Evolutionary conservation across 1,284 basidiomycete genomes (phyloP).

Genomic region (Puccinia triticina): DNA sequence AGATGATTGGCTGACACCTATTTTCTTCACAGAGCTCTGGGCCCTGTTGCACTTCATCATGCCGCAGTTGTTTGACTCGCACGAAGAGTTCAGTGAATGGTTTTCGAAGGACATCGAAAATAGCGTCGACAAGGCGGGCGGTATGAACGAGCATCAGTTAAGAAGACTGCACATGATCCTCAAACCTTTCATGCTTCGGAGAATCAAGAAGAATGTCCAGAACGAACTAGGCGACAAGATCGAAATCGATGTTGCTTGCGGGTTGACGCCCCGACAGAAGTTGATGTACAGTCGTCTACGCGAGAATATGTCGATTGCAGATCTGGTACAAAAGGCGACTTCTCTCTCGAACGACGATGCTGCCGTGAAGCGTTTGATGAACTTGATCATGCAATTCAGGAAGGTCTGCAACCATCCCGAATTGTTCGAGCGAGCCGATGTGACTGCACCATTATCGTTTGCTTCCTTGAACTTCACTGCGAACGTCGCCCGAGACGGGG

Average conservation of each 20-base stretch:
- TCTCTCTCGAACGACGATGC: constrained; percentile 80
- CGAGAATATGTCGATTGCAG: constrained; percentile 90
- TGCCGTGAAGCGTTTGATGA: constrained; percentile 92
- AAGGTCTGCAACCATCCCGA: constrained; percentile 99
- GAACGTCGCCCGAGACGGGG: constrained; percentile 80
- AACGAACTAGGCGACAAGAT: constrained; percentile 99
- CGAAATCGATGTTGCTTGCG: constrained; percentile 93
- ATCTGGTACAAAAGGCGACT: constrained; percentile 88
- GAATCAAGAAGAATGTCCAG: constrained; percentile 97
- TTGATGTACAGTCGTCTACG: constrained; percentile 87
- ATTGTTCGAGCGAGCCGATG: constrained; percentile 95
- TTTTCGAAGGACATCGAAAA: constrained; percentile 99
- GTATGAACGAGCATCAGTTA: constrained; percentile 92
- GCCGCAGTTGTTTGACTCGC: constrained; percentile 98
- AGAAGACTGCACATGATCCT: constrained; percentile 97
- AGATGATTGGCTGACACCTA: constrained; percentile 50
- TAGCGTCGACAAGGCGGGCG: constrained; percentile 83
- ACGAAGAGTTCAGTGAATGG: constrained; percentile 99
- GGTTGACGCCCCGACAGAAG: constrained; percentile 89
- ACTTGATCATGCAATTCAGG: constrained; percentile 99
- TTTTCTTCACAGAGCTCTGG: constrained; percentile 79
- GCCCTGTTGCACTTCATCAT: constrained; percentile 99
- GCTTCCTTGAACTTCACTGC: constrained; percentile 79
- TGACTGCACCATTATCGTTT: constrained; percentile 88
- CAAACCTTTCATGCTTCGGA: constrained; percentile 98